phyloP scores from a whole-genome alignment of 139 green algal genomes.

The Chlamydomonas schloesseri region DNA sequence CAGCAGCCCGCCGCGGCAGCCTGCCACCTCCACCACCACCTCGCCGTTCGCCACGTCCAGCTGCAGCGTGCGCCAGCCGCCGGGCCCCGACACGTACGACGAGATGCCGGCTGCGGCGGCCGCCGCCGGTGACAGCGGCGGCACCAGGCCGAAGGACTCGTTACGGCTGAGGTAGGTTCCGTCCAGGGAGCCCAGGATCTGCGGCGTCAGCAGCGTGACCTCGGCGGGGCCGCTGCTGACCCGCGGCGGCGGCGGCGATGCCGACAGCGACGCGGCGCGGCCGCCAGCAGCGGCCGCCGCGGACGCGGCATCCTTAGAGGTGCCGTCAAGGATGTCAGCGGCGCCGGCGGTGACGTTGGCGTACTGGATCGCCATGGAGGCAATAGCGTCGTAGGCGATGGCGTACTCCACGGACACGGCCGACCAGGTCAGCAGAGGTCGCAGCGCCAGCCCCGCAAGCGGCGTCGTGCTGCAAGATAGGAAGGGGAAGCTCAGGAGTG shows the following conservation, averaged over 20 bases:
- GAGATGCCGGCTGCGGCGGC: background rate
- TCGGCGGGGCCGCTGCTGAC: background rate
- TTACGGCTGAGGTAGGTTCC: constrained; percentile 22
- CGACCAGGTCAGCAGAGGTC: constrained; percentile 28
- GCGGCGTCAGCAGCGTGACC: background rate
- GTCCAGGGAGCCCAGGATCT: constrained; percentile 8
- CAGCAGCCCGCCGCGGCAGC: background rate
- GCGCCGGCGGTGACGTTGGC: background rate
- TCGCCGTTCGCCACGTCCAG: background rate
- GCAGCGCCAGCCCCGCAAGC: background rate
- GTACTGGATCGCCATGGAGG: constrained; percentile 14
- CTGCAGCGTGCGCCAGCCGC: constrained; percentile 7
- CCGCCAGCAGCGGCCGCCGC: too few relatives aligned
- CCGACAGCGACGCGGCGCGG: background rate
- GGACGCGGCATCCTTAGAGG: background rate
- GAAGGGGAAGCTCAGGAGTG: too few relatives aligned
- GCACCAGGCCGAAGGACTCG: background rate
- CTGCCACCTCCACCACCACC: constrained; percentile 6
- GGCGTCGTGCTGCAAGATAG: background rate
- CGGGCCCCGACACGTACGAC: background rate
- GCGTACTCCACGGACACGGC: background rate
- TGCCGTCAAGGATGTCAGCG: background rate
- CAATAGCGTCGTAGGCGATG: background rate
- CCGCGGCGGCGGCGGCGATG: background rate
- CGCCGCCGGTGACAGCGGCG: too few relatives aligned